Evolutionary conservation across 2,329 filamentous ascomycete species (phyloP).

Genomic region (Penicillium hordei): DNA sequence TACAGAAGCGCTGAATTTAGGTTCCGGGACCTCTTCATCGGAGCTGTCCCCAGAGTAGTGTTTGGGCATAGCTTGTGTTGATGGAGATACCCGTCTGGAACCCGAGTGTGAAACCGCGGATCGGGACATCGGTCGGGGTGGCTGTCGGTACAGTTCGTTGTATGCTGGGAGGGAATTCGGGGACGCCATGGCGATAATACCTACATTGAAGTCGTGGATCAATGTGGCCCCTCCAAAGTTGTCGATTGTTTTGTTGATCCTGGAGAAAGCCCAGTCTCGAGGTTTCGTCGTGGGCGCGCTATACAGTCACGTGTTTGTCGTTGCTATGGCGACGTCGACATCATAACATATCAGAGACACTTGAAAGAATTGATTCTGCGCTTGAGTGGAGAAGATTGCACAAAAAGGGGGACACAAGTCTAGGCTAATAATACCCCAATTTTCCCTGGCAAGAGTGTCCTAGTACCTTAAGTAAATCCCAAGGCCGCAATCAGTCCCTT

Average conservation of each 20-base stretch:
- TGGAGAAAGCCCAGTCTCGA: slow-evolving; percentile 16
- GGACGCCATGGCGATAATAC: slow-evolving; percentile 34
- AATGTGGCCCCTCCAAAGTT: slow-evolving; percentile 26
- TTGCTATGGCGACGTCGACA: slow-evolving; percentile 20
- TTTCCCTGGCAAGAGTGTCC: neutral
- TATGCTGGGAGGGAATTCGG: slow-evolving; percentile 41
- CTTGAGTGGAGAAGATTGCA: neutral
- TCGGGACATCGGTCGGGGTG: slow-evolving; percentile 40
- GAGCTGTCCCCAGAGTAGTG: slow-evolving; percentile 72
- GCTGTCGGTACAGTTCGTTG: slow-evolving; percentile 36
- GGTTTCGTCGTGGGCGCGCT: slow-evolving; percentile 20
- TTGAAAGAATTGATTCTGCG: neutral
- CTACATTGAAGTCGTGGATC: slow-evolving; percentile 32
- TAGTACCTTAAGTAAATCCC: neutral
- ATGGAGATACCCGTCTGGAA: slow-evolving; percentile 36
- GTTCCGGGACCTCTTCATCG: slow-evolving; percentile 87
- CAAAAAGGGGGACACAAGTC: neutral
- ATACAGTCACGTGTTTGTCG: slow-evolving; percentile 15
- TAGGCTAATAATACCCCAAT: neutral
- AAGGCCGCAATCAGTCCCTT: neutral
- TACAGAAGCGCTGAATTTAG: slow-evolving; percentile 88
- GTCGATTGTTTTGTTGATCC: slow-evolving; percentile 29
- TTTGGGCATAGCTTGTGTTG: slow-evolving; percentile 25
- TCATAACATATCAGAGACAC: slow-evolving; percentile 13
- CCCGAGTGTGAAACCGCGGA: slow-evolving; percentile 37